phyloP scores from a whole-genome alignment of 345 rosid genomes.

The Cardamine chenopodiifolia region DNA sequence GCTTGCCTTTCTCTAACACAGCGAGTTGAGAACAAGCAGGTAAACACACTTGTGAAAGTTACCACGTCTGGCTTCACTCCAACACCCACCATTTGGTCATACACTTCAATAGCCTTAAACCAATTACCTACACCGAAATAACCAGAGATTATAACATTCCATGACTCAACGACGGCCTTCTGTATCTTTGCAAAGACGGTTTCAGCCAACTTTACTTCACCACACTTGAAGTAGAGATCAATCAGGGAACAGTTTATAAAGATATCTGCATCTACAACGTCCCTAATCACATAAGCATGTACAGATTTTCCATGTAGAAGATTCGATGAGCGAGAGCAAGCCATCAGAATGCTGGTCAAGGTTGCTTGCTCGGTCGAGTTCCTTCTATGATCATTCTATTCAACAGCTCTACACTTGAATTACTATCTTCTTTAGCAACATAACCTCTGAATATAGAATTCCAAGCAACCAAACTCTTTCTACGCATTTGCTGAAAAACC shows the following conservation, averaged over 20 bases:
- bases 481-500: conserved; percentile 52
- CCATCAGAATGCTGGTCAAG: conserved; percentile 56
- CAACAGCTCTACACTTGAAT: conserved; percentile 56
- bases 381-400: conserved; percentile 61
- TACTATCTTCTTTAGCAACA: conserved; percentile 53
- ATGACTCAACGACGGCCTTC: conserved; percentile 40
- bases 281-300: conserved; percentile 59
- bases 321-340: conserved; percentile 62
- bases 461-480: conserved; percentile 64
- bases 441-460: conserved; percentile 62
- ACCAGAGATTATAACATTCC: conserved; percentile 80
- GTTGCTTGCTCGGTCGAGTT: conserved; percentile 57
- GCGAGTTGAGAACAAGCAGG: conserved; percentile 72
- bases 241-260: conserved; percentile 50
- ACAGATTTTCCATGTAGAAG: conserved; percentile 58
- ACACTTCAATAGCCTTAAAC: conserved; percentile 54
- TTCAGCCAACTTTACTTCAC: conserved; percentile 55
- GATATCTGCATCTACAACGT: conserved; percentile 44
- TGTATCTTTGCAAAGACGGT: conserved; percentile 47
- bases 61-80: conserved; percentile 59
- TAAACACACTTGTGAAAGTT: conserved; percentile 60
- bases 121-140: conserved; percentile 52
- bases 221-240: conserved; percentile 70
- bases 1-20: conserved; percentile 66
- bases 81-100: conserved; percentile 50